Conservation (phyloP, 2,329 filamentous ascomycete species). For the Pyrenophora graminea region DNA sequence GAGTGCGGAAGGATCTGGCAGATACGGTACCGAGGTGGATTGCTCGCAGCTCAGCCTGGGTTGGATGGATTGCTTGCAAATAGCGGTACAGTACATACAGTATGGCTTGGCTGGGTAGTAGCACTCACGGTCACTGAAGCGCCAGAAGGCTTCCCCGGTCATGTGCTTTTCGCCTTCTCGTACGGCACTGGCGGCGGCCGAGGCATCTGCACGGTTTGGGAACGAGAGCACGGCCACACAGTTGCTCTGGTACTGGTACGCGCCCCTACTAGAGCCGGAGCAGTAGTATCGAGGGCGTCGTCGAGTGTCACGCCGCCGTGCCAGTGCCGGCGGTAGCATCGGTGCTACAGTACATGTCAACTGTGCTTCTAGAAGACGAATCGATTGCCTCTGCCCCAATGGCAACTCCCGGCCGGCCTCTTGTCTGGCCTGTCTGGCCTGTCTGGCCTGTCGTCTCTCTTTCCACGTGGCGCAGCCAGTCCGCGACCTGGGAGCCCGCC, state of each 20-base stretch:
- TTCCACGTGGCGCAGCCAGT: slow-evolving; percentile 10
- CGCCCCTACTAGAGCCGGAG: slow-evolving; percentile 12
- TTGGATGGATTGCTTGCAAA: too few species aligned
- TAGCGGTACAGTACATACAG: too few species aligned
- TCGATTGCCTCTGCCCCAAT: not conserved
- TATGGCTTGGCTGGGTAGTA: too few species aligned
- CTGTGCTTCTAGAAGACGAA: slow-evolving; percentile 11
- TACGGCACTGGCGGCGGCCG: slow-evolving; percentile 11
- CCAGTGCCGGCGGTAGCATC: not conserved
- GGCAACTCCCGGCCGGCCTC: slow-evolving; percentile 1
- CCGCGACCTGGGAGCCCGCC: not conserved
- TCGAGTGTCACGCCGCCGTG: slow-evolving; percentile 5
- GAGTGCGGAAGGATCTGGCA: not conserved
- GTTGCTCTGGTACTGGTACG: slow-evolving; percentile 8
- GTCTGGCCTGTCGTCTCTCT: not conserved
- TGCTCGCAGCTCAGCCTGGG: not conserved
- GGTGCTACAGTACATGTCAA: not conserved
- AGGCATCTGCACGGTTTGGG: slow-evolving; percentile 1
- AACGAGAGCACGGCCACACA: slow-evolving; percentile 12
- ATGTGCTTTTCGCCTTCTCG: not conserved
- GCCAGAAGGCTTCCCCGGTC: not conserved
- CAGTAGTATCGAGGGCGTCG: slow-evolving; percentile 1
- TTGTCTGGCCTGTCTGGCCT: not conserved
- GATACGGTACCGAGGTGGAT: not conserved
- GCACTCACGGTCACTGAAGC: too few species aligned